Evolutionary conservation across 176 grass and related monocot genomes (phyloP).

Genomic region (Saccharum spontaneum): DNA sequence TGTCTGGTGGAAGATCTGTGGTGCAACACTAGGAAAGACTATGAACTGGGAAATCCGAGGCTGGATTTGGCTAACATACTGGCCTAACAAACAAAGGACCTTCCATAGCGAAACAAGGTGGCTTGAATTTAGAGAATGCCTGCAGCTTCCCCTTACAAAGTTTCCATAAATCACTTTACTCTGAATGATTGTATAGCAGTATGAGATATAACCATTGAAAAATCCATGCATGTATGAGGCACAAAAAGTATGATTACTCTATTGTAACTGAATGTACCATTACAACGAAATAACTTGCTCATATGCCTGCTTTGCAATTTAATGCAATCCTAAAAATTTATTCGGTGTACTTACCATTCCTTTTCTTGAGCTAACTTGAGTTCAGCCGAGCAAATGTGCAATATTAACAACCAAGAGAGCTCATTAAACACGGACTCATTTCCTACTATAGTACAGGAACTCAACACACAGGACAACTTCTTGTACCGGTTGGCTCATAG

Average conservation of each 20-base stretch:
- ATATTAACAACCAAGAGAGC: conserved; percentile 39
- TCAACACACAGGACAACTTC: conserved; percentile 57
- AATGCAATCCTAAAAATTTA: conserved; percentile 20
- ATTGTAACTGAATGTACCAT: not conserved
- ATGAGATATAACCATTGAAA: conserved; percentile 22
- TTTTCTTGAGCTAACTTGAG: conserved; percentile 40
- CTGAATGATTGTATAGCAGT: conserved; percentile 16
- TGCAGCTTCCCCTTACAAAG: conserved; percentile 62
- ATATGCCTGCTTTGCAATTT: conserved; percentile 25
- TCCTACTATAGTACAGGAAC: conserved; percentile 57
- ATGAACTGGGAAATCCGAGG: conserved; percentile 85
- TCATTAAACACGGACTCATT: conserved; percentile 50
- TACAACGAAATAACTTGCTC: conserved; percentile 19
- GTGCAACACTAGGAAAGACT: conserved; percentile 46
- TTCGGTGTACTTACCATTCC: not conserved
- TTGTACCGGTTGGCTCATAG: conserved; percentile 53
- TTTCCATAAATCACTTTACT: conserved; percentile 30
- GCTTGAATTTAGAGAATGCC: conserved; percentile 73
- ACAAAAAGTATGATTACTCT: conserved; percentile 21
- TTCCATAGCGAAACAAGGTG: conserved; percentile 70
- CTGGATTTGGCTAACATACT: conserved; percentile 87
- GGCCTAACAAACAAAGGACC: conserved; percentile 89
- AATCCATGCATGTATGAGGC: conserved; percentile 24
- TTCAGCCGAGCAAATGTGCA: conserved; percentile 27
- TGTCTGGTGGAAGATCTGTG: conserved; percentile 78